A percentile compares a stretch with the other conserved stretches of the same genome.
These are phyloP conservation scores for Brassica carinata DNA, from an alignment of 345 rosid species.

Conservation along the genomic window DNA sequence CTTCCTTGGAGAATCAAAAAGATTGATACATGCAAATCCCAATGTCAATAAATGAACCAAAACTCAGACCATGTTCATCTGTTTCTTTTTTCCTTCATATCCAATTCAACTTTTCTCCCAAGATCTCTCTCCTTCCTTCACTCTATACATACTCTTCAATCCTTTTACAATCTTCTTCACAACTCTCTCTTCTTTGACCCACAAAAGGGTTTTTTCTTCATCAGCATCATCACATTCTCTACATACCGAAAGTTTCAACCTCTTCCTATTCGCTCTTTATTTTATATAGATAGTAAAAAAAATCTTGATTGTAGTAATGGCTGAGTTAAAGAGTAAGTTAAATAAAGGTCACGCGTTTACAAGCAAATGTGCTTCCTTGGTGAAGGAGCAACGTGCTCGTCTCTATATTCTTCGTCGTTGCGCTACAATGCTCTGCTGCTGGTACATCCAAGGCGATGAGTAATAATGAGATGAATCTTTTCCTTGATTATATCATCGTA, in stretches of 20 bases:
- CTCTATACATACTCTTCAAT: conserved; percentile 28
- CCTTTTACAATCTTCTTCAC: conserved; percentile 10
- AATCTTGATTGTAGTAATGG: conserved; percentile 45
- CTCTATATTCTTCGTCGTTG: conserved; percentile 80
- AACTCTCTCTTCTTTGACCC: conserved; percentile 33
- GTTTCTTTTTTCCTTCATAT: conserved; percentile 41
- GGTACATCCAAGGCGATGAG: conserved; percentile 68
- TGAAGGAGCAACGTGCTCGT: conserved; percentile 71
- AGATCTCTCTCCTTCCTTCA: conserved; percentile 26
- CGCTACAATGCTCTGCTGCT: conserved; percentile 78
- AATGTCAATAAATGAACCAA: conserved; percentile 35
- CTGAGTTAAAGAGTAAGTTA: conserved; percentile 45
- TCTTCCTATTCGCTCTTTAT: background rate
- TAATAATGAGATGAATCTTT: conserved; percentile 30
- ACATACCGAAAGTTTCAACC: conserved; percentile 12
- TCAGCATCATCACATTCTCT: conserved; percentile 2
- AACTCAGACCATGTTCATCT: conserved; percentile 42
- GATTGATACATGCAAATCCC: conserved; percentile 35
- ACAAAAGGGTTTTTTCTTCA: conserved; percentile 22
- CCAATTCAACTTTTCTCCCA: conserved; percentile 25
- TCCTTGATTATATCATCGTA: conserved; percentile 3
- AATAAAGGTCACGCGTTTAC: conserved; percentile 51
- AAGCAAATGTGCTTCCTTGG: conserved; percentile 64
- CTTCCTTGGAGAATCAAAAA: conserved; percentile 32
- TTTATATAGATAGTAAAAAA: background rate